Percentiles rank a stretch among this genome's conserved stretches.
These are phyloP conservation scores for Daldinia childiae DNA, from an alignment of 495 filamentous ascomycete species.

Conservation along the genomic window DNA sequence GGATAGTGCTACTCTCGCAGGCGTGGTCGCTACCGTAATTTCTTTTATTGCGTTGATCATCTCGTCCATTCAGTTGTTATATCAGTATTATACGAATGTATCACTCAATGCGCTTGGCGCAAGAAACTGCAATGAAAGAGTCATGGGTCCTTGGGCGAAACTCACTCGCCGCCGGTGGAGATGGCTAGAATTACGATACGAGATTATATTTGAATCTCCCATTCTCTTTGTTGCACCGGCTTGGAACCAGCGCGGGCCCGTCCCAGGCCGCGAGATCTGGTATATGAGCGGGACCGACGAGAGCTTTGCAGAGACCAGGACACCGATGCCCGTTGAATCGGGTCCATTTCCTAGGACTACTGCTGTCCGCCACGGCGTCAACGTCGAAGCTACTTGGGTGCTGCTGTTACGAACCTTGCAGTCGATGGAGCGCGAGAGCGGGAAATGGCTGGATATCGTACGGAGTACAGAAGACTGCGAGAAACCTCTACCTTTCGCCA, in stretches of 20 bases:
- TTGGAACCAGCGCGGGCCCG: conserved; percentile 52
- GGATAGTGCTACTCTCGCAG: conserved; percentile 43
- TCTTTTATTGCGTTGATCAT: conserved; percentile 53
- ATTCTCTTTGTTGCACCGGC: conserved; percentile 59
- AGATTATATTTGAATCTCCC: conserved; percentile 60
- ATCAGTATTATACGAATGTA: conserved; percentile 54
- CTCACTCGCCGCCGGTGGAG: conserved; percentile 54
- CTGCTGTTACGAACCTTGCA: conserved; percentile 55
- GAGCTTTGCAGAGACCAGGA: conserved; percentile 49
- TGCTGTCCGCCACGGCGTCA: conserved; percentile 54
- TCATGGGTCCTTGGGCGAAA: conserved; percentile 57
- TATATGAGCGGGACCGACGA: conserved; percentile 52
- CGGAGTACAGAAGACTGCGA: conserved; percentile 29
- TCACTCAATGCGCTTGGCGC: conserved; percentile 48
- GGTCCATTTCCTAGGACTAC: conserved; percentile 30
- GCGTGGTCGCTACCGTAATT: conserved; percentile 36
- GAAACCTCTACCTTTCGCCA: conserved; percentile 19
- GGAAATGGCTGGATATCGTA: conserved; percentile 49
- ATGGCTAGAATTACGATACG: conserved; percentile 56
- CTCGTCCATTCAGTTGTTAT: conserved; percentile 53
- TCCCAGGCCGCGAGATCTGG: conserved; percentile 45
- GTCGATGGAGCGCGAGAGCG: conserved; percentile 54
- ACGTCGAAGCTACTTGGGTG: conserved; percentile 60
- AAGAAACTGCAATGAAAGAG: conserved; percentile 52
- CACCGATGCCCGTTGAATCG: conserved; percentile 36